Conservation (phyloP, 352 stramenopile species). For the Pythium scleroteichum region DNA sequence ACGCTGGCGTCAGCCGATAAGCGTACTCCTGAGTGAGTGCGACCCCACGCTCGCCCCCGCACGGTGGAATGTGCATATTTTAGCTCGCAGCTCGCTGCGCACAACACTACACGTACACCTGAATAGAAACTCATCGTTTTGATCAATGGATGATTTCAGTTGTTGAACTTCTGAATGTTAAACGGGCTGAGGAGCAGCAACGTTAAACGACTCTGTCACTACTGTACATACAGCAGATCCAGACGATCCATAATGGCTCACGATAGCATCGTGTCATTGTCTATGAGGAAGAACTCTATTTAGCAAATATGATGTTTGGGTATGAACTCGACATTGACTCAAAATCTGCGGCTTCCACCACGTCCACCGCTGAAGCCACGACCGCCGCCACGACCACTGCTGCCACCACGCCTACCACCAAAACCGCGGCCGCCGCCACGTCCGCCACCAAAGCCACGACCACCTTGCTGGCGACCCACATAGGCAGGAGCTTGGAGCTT, state of each 20-base stretch:
- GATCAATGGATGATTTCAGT: background rate
- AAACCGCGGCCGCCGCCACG: conserved; percentile 41
- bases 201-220: no score
- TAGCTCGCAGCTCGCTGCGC: background rate
- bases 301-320: conserved; percentile 14
- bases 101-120: background rate
- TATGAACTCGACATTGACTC: conserved; percentile 11
- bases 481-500: conserved; percentile 76
- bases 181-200: no score
- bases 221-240: no score
- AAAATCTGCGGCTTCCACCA: conserved; percentile 28
- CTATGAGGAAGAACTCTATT: conserved; percentile 12
- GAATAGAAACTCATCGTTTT: background rate
- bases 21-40: no score
- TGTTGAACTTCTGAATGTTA: no score
- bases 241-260: no score
- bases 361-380: conserved; percentile 24
- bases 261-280: no score
- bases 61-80: conserved; percentile 11
- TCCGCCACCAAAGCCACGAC: conserved; percentile 40
- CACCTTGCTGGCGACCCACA: conserved; percentile 39
- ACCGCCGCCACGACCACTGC: conserved; percentile 39
- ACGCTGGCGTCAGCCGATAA: conserved; percentile 5
- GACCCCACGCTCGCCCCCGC: conserved; percentile 1
- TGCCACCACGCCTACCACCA: conserved; percentile 34